Evolutionary conservation across 345 rosid species (phyloP).

Genomic region (Geranium brycei): DNA sequence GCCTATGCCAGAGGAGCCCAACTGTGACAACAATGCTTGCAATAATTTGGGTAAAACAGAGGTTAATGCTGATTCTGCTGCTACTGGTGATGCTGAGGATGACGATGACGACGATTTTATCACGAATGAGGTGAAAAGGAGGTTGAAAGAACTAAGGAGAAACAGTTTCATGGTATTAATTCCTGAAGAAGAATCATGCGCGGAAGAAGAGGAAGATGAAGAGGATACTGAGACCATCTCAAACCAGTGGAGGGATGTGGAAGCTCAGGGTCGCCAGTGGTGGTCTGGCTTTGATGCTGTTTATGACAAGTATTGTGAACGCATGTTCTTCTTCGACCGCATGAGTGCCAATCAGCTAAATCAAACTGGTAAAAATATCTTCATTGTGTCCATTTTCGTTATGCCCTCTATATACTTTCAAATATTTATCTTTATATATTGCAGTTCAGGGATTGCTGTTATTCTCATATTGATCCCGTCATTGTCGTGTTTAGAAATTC

Average conservation of each 20-base stretch:
- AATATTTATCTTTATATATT: not conserved
- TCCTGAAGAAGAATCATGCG: constrained; percentile 78
- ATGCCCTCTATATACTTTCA: constrained; percentile 7
- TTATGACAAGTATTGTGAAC: constrained; percentile 73
- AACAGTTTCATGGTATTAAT: constrained; percentile 91
- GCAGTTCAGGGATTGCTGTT: too few species aligned
- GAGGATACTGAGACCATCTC: constrained; percentile 51
- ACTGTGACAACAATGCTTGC: constrained; percentile 21
- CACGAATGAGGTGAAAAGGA: constrained; percentile 82
- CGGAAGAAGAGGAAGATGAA: constrained; percentile 42
- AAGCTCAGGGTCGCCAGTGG: constrained; percentile 82
- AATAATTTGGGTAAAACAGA: constrained; percentile 25
- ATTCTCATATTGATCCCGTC: too few species aligned
- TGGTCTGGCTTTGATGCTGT: constrained; percentile 93
- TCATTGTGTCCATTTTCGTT: not conserved
- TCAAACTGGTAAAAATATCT: constrained; percentile 35
- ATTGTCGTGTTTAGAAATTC: not conserved
- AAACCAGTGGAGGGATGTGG: constrained; percentile 78
- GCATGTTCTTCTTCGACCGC: constrained; percentile 77
- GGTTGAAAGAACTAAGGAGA: constrained; percentile 73
- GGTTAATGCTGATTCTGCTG: constrained; percentile 24
- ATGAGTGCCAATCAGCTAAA: constrained; percentile 53
- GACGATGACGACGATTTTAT: constrained; percentile 88
- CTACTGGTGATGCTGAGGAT: constrained; percentile 73
- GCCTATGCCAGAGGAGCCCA: constrained; percentile 30